phyloP scores from a whole-genome alignment of 2,329 filamentous ascomycete genomes.

The Cadophora gregata region DNA sequence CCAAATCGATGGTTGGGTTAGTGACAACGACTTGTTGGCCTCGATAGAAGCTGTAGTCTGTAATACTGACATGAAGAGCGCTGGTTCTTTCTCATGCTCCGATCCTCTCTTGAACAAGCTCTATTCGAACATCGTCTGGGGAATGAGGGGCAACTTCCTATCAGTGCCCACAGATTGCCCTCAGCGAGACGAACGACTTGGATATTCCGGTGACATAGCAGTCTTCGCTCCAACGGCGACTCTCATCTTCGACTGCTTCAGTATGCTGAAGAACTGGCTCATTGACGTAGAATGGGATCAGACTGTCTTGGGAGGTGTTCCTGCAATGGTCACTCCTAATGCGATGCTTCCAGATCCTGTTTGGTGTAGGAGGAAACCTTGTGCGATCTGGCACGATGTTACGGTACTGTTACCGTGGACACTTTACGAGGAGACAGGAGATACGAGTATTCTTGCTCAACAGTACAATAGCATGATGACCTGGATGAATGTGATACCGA shows the following conservation, averaged over 20 bases:
- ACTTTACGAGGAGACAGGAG: constrained; percentile 22
- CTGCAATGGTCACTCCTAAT: constrained; percentile 34
- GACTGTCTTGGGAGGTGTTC: constrained; percentile 36
- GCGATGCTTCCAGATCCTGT: neutral
- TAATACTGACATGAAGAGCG: constrained; percentile 33
- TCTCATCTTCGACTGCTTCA: constrained; percentile 48
- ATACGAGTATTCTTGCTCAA: constrained; percentile 18
- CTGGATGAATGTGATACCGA: constrained; percentile 8
- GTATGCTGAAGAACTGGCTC: constrained; percentile 50
- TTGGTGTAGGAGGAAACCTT: constrained; percentile 4
- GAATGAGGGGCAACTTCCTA: constrained; percentile 54
- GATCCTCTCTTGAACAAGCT: constrained; percentile 49
- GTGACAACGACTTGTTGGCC: constrained; percentile 44
- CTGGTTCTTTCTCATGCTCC: constrained; percentile 33
- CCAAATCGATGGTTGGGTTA: constrained; percentile 29
- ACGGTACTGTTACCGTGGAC: constrained; percentile 25
- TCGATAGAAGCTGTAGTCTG: constrained; percentile 32
- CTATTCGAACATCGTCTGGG: constrained; percentile 53
- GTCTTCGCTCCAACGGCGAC: constrained; percentile 51
- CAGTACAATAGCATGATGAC: constrained; percentile 27
- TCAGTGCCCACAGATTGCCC: constrained; percentile 54
- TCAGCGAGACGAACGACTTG: constrained; percentile 53
- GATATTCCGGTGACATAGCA: constrained; percentile 54
- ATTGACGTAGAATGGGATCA: constrained; percentile 49
- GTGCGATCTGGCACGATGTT: constrained; percentile 28